A percentile compares a stretch with the other conserved stretches of the same genome.
phyloP scores from a whole-genome alignment of 177 flowering plant species.

The Vitis hybrid region DNA sequence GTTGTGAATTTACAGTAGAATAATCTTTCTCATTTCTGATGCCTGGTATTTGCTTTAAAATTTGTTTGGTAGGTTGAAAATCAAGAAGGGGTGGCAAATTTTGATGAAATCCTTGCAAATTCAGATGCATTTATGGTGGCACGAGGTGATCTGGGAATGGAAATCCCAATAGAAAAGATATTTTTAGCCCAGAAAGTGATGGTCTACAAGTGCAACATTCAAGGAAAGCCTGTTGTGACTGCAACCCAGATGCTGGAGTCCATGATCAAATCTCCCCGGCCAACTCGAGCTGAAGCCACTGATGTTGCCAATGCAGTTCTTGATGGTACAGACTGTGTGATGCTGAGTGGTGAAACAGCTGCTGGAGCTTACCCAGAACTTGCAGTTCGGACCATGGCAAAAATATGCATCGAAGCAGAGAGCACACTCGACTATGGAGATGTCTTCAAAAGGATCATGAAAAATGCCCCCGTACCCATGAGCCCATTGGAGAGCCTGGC shows the following conservation, averaged over 20 bases:
- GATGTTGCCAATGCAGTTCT: slow-evolving; percentile 51
- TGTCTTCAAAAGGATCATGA: slow-evolving; percentile 39
- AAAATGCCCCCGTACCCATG: slow-evolving; percentile 46
- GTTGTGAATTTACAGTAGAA: background rate
- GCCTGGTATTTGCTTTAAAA: background rate
- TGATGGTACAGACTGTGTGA: slow-evolving; percentile 48
- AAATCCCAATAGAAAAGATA: slow-evolving; percentile 58
- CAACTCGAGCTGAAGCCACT: slow-evolving; percentile 51
- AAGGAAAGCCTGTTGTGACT: slow-evolving; percentile 55
- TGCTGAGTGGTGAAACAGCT: slow-evolving; percentile 49
- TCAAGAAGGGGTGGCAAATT: slow-evolving; percentile 59
- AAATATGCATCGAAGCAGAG: slow-evolving; percentile 43
- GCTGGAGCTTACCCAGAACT: slow-evolving; percentile 50
- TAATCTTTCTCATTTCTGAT: background rate
- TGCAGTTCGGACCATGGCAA: slow-evolving; percentile 45
- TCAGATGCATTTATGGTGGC: slow-evolving; percentile 62
- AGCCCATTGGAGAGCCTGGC: slow-evolving; percentile 47
- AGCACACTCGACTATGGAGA: slow-evolving; percentile 43
- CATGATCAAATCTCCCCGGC: slow-evolving; percentile 60
- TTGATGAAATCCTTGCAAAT: slow-evolving; percentile 52
- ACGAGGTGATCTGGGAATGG: slow-evolving; percentile 57
- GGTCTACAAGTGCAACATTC: slow-evolving; percentile 59
- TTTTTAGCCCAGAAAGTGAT: slow-evolving; percentile 61
- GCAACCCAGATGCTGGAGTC: slow-evolving; percentile 54
- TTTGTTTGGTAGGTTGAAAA: slow-evolving; percentile 44